Evolutionary conservation across 768 basidiomycete species (phyloP), one percentile per base, ranked within the genome.

Genomic region (Gloeostereum incarnatum): DNA sequence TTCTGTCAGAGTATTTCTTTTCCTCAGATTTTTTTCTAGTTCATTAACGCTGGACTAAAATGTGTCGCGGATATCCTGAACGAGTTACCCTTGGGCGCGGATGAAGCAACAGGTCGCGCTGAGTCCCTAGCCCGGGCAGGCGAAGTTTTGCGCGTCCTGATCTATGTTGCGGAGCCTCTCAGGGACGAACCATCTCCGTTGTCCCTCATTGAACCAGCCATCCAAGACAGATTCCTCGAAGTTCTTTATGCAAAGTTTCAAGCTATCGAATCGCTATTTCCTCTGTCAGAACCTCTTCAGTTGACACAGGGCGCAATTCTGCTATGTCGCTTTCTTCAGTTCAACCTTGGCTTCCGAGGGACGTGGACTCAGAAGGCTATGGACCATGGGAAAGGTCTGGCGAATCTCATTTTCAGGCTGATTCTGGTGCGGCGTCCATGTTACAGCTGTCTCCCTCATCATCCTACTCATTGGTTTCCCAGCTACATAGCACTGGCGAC

Each of bases 1-100:
- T n/a, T n/a, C n/a, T 8, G 5, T n/a, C n/a, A 21, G 6, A 30
- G 20, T 25, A 39, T 30, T 22, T 22, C 35, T 35, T 16, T 37
- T 21, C 20, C 39, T 5, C 17, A 41, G 17, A 45, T 23, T 32
- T 23, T 31, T 23, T 18, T 43, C 0, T 34, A 88, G 83, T 82
- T 89, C 49, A 69, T 87, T 41, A 82, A 83, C 44, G 83, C 76
- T 24, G 85, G 86, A 1, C 61, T 88, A 29, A 68, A 69, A 38
- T 75, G 75, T 45, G 74, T 87, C 13, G 66, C 69, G 4, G 72
- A 77, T 25, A 66, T 78, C 13, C 55, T 82, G 45, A 40, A 55
- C 32, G 51, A 68, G 51, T 30, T 62, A 41, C 36, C 58, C 25
- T 45, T 58, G 43, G 18, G 45, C 20, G 38, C 44, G 22, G 36